These are phyloP conservation scores for Krasilnikovozyma curviuscula DNA, from an alignment of 768 basidiomycete species.

Conservation along the genomic window DNA sequence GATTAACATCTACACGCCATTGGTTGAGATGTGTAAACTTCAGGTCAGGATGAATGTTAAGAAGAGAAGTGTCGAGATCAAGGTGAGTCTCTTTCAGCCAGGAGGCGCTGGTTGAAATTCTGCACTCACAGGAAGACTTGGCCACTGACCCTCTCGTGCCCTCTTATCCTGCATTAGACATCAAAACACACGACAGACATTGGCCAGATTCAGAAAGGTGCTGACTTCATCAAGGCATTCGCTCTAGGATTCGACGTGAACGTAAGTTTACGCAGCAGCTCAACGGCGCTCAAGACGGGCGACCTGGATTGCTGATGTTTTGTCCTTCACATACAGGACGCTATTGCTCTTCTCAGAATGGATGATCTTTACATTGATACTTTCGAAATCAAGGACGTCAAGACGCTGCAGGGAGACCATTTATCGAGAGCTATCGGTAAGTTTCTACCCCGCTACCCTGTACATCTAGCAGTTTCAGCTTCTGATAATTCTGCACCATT, in stretches of 20 bases:
- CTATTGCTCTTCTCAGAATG: slow-evolving; percentile 79
- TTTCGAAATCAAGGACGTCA: slow-evolving; percentile 98
- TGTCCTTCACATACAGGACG: slow-evolving; percentile 42
- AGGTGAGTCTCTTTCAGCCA: slow-evolving; percentile 37
- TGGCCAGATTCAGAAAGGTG: slow-evolving; percentile 85
- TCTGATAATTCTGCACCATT: not conserved
- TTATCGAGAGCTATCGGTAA: slow-evolving; percentile 88
- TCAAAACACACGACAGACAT: slow-evolving; percentile 86
- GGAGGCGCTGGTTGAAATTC: not conserved
- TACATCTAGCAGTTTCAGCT: not conserved
- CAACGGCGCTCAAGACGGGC: no score
- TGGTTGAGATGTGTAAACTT: slow-evolving; percentile 82
- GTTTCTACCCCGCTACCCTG: slow-evolving; percentile 8
- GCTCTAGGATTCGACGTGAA: slow-evolving; percentile 89
- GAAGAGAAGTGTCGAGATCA: slow-evolving; percentile 70
- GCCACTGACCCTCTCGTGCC: no score
- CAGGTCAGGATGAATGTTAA: slow-evolving; percentile 96
- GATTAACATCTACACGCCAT: slow-evolving; percentile 82
- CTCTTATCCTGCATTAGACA: no score
- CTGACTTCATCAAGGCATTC: slow-evolving; percentile 90
- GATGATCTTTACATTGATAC: slow-evolving; percentile 97
- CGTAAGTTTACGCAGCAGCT: slow-evolving; percentile 32
- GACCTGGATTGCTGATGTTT: no score
- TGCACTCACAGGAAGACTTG: not conserved
- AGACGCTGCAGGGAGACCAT: slow-evolving; percentile 93